Base-by-base conservation (phyloP, 345 rosid species). In the Camelina sativa region DNA sequence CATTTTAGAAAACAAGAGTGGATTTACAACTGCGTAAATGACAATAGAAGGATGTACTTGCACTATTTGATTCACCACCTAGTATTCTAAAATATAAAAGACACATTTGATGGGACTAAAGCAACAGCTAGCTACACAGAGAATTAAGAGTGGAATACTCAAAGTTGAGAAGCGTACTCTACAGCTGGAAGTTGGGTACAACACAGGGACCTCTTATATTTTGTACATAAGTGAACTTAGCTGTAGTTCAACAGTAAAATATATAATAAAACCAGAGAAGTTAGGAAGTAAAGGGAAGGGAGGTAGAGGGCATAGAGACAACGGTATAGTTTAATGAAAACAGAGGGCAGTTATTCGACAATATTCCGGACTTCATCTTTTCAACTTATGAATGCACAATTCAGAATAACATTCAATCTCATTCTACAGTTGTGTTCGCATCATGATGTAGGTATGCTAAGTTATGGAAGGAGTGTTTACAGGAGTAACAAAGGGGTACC, bases 401-500 rank as follows among this genome's bases (percentile, higher is more conserved):
- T 57, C 41, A 47, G 5, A 65, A 19, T 46, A 22, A 32, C 41
- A 44, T 65, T 56, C 40, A 55, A 2, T 56, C 71, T 56, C 52
- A 57, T 58, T 56, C 43, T 58, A 74, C 43, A 50, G 23, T 17
- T 48, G 44, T 37, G 41, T 38, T 67, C 25, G 48, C 67, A 74
- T 58, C 59, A 65, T 25, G 41, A 75, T 68, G 53, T 20, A 68
- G 46, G 38, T 61, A 30, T 52, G 50, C 56, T 52, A 75, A 20
- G 55, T 69, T 69, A 22, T 55, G 56, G 51, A 62, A 11, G 65
- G 16, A 44, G 43, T 69, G 52, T 44, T 57, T 34, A 35, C 25
- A 69, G 74, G 53, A 55, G 65, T 44, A 56, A 53, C 52, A 10
- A 55, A 60, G 8, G 52, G 75, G 51, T 79, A 91, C 97, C 84